Evolutionary conservation across 768 basidiomycete genomes (phyloP).

Genomic region (Lentinula edodes): DNA sequence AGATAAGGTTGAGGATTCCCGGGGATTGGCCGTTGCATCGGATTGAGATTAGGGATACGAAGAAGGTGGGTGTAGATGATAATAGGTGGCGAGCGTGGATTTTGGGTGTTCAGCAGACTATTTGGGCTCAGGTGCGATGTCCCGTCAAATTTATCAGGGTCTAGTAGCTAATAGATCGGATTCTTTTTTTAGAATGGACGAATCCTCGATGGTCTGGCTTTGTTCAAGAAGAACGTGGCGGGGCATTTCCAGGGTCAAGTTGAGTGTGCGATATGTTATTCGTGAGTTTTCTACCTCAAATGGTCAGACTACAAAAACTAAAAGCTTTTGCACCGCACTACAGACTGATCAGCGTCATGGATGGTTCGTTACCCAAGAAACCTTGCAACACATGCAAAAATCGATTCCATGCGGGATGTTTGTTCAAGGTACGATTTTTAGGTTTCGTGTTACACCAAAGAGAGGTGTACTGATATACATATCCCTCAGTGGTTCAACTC

Average conservation of each 20-base stretch:
- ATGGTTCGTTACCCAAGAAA: conserved; percentile 82
- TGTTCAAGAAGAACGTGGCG: conserved; percentile 93
- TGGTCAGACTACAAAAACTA: background rate
- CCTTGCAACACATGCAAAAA: conserved; percentile 95
- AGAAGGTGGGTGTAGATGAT: conserved; percentile 83
- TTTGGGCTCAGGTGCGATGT: conserved; percentile 70
- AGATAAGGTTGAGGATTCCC: conserved; percentile 83
- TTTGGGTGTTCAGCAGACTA: conserved; percentile 84
- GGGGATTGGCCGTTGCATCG: conserved; percentile 84
- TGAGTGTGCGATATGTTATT: conserved; percentile 96
- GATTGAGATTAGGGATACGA: conserved; percentile 83
- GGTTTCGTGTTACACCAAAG: too few relatives aligned
- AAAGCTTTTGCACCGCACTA: background rate
- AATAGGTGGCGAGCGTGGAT: conserved; percentile 92
- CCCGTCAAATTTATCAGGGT: background rate
- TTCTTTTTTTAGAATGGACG: conserved; percentile 65
- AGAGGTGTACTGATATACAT: conserved; percentile 2
- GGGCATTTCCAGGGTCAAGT: conserved; percentile 94
- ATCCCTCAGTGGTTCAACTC: conserved; percentile 74
- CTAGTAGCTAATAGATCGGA: background rate
- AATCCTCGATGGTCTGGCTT: conserved; percentile 77
- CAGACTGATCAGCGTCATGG: conserved; percentile 88
- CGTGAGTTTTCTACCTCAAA: conserved; percentile 40
- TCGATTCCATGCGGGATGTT: conserved; percentile 85
- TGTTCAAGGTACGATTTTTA: conserved; percentile 65